A percentile compares a stretch with the other conserved stretches of the same genome.
Conservation (phyloP, 228 moss, liverwort and hornwort species). For the Sphagnum magellanicum region DNA sequence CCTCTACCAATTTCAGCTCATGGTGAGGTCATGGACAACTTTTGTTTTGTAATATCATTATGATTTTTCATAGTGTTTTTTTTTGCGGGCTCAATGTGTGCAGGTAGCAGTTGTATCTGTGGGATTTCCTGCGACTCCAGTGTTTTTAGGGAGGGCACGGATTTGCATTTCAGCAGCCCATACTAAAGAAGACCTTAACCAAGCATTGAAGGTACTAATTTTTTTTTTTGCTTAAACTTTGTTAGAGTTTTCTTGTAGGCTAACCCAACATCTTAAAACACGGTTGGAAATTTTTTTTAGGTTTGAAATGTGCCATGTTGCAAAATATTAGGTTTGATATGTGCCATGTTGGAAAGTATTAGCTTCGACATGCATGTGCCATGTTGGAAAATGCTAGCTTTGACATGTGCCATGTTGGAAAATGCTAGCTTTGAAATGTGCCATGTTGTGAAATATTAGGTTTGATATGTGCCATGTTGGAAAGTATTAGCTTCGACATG, state of each 20-base stretch:
- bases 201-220: constrained; percentile 53
- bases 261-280: too few species aligned
- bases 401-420: neutral
- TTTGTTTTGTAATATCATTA: too few species aligned
- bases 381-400: neutral
- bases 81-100: neutral
- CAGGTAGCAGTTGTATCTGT: constrained; percentile 90
- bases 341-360: too few species aligned
- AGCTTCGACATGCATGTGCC: neutral
- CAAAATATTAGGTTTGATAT: too few species aligned
- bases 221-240: neutral
- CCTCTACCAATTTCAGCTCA: too few species aligned
- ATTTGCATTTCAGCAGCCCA: constrained; percentile 93
- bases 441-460: neutral
- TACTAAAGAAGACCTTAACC: constrained; percentile 64
- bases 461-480: too few species aligned
- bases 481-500: neutral
- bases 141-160: constrained; percentile 63
- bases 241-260: neutral
- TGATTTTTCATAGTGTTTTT: neutral
- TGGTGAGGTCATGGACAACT: too few species aligned
- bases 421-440: neutral
- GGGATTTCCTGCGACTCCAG: constrained; percentile 76
- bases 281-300: neutral
- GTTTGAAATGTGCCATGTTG: neutral